Conservation (phyloP, 345 rosid genomes). For the Hypericum androsaemum region DNA sequence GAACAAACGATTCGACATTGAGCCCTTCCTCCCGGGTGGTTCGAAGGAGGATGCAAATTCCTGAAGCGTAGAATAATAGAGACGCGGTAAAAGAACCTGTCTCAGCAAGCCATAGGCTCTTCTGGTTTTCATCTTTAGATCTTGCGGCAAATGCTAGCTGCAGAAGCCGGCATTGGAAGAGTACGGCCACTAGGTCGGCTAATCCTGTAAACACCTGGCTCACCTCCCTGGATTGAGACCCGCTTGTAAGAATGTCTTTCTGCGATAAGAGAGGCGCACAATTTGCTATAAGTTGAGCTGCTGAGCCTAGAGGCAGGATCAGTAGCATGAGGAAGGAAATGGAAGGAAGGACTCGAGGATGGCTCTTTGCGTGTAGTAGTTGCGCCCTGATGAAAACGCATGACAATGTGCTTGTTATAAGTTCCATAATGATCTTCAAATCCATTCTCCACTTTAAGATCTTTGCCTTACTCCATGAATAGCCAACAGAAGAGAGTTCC, state of each 20-base stretch:
- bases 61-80: background rate
- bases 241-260: conserved; percentile 2
- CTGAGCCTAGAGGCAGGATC: conserved; percentile 1
- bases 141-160: conserved; percentile 4
- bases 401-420: conserved; percentile 3
- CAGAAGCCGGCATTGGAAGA: conserved; percentile 5
- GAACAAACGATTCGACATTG: background rate
- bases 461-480: background rate
- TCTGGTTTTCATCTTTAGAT: background rate
- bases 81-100: background rate
- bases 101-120: conserved; percentile 6
- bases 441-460: background rate
- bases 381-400: conserved; percentile 4
- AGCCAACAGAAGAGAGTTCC: conserved; percentile 3
- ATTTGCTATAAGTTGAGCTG: background rate
- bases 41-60: background rate
- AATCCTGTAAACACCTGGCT: background rate
- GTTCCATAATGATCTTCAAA: background rate
- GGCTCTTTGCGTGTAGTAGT: conserved; percentile 3
- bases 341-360: conserved; percentile 2
- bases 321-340: conserved; percentile 4
- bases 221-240: background rate
- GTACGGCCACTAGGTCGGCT: background rate
- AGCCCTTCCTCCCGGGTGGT: background rate
- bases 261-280: background rate